Base-by-base conservation (phyloP, 805 yeast genomes). In the Ogataea allantospora region DNA sequence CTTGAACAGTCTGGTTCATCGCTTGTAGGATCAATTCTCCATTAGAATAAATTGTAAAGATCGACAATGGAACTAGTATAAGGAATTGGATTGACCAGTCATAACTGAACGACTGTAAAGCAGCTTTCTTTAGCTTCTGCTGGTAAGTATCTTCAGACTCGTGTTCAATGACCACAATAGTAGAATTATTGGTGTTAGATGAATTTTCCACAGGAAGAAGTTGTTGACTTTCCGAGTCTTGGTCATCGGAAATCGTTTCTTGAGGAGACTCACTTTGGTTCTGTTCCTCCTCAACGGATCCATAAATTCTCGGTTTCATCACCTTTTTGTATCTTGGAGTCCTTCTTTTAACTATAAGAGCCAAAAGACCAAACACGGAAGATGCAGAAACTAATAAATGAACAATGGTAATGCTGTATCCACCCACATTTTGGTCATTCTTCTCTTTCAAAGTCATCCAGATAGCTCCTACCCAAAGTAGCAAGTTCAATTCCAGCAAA, bases 81-180 rank as follows among this genome's bases (percentile, higher is more conserved):
- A 85, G 47, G 51, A 76, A 87, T 57, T 88, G 95, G 12, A 86
- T 47, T 11, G 81, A 70, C 96, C 96, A 88, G 51, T 83, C 95
- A 54, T 83, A 86, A 27, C 80, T 73, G 31, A 74, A 71, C 4
- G 78, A 73, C 33, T 65, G 67, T 25, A 60, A 38, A 7, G 67
- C 67, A 4, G 60, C 51, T 1, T 43, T 39, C 32, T 58, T 57
- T 30, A 60, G 40, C 9, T 51, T 51, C 11, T 51, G 54, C 19
- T 51, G 35, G 34, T 48, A 54, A 2, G 58, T 48, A 0, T 46
- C 56, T 27, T 50, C 56, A 2, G 55, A 38, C 33, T 50, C 61
- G 32, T 57, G 60, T 11, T 55, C 55, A 26, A 56, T 44, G n/a
- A 53, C 48, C 14, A 52, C 40, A 6, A 44, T 27, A 5, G 50